Conservation (phyloP, 371 early-diverging fungal species). For the Chytridium lagenaria region DNA sequence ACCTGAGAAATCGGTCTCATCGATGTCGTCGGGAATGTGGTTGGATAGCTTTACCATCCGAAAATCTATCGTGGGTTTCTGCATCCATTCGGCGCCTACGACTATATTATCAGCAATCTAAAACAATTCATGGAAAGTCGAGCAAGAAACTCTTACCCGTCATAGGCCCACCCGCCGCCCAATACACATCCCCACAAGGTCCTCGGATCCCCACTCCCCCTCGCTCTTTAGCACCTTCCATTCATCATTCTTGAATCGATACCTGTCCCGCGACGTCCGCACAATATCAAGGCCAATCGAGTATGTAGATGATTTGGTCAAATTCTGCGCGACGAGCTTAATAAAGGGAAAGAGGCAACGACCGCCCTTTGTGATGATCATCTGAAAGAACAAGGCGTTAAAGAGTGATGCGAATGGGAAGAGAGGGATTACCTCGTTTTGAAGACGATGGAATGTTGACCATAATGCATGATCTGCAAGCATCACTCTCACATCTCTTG, state of each 20-base stretch:
- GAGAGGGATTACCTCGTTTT: conserved; percentile 40
- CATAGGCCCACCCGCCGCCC: conserved; percentile 44
- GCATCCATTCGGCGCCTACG: conserved; percentile 48
- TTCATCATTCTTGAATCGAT: conserved; percentile 43
- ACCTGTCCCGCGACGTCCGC: conserved; percentile 38
- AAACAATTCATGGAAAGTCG: not conserved
- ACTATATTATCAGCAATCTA: not conserved
- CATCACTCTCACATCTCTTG: no score
- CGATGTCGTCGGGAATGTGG: no score
- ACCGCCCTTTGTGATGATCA: conserved; percentile 64
- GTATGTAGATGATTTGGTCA: conserved; percentile 49
- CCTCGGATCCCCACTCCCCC: not conserved
- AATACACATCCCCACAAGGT: conserved; percentile 24
- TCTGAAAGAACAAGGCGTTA: no score
- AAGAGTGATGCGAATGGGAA: not conserved
- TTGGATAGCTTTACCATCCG: conserved; percentile 50
- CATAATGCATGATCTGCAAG: not conserved
- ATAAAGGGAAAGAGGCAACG: conserved; percentile 60
- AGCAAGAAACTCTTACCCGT: conserved; percentile 35
- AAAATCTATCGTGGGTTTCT: not conserved
- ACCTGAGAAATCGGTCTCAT: no score
- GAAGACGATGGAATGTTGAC: conserved; percentile 42
- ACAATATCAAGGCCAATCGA: conserved; percentile 53
- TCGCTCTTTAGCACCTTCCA: conserved; percentile 42
- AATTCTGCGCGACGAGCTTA: conserved; percentile 34